Percentiles rank a stretch among this genome's conserved stretches.
Evolutionary conservation across 2,329 filamentous ascomycete genomes (phyloP).

Genomic region (Ciborinia camelliae): DNA sequence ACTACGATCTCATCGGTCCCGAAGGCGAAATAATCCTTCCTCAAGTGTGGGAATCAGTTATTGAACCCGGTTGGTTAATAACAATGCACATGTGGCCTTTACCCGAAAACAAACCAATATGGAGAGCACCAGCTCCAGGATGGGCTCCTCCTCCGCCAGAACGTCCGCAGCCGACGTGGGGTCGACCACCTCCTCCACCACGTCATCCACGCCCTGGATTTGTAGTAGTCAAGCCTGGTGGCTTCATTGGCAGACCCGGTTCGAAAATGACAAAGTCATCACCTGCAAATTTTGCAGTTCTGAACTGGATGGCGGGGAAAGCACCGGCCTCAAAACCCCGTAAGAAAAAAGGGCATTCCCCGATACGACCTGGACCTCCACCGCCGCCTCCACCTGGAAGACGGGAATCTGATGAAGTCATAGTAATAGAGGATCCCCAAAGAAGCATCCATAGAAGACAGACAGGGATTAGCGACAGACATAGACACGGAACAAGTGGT

Average conservation of each 20-base stretch:
- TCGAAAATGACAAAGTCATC: not conserved
- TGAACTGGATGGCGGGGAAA: not conserved
- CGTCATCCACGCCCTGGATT: not conserved
- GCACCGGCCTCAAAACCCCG: not conserved
- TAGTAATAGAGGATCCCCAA: not conserved
- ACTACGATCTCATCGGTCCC: constrained; percentile 76
- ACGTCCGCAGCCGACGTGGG: not conserved
- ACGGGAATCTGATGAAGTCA: not conserved
- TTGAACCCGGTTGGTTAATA: constrained; percentile 72
- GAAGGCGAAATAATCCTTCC: constrained; percentile 81
- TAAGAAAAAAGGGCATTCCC: not conserved
- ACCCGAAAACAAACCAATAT: constrained; percentile 32
- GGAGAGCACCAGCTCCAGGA: not conserved
- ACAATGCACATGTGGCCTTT: constrained; percentile 67
- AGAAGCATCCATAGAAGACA: not conserved
- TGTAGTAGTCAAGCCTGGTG: not conserved
- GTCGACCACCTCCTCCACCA: not conserved
- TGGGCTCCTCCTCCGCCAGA: not conserved
- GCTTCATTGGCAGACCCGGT: not conserved
- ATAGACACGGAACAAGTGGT: not conserved
- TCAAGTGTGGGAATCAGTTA: constrained; percentile 74
- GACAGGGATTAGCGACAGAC: not conserved
- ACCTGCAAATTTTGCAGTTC: not conserved
- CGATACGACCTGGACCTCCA: not conserved
- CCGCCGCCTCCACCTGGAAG: not conserved